Evolutionary conservation across 78 protist genomes (phyloP).

Genomic region (Cyanophora paradoxa): DNA sequence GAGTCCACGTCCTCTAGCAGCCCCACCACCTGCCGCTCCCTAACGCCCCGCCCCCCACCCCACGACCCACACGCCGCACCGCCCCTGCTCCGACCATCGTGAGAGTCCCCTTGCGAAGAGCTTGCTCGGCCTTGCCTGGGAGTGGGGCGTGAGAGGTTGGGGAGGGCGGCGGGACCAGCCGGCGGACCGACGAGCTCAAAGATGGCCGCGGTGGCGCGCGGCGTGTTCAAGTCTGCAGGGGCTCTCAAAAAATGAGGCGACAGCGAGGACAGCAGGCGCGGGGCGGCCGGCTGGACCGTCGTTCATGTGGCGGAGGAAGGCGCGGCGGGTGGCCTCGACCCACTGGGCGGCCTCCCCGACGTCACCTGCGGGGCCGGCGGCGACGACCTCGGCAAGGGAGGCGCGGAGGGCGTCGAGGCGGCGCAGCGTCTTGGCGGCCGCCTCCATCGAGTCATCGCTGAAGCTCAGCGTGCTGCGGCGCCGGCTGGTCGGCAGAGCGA

Average conservation of each 20-base stretch:
- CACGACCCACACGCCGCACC: neutral
- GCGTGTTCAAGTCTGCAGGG: conserved; percentile 2
- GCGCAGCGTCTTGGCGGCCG: conserved; percentile 2
- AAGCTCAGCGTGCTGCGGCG: neutral
- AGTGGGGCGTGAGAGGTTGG: no score
- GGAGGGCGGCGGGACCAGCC: neutral
- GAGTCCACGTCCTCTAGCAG: neutral
- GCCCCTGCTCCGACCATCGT: neutral
- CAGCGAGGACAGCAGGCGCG: neutral
- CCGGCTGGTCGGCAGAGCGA: neutral
- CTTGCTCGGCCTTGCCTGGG: neutral
- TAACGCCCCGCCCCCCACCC: neutral
- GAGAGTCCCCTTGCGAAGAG: neutral
- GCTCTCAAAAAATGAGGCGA: neutral
- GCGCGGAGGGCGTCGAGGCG: neutral
- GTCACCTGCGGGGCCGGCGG: neutral
- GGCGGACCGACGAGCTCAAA: conserved; percentile 1
- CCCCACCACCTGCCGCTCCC: conserved; percentile 8
- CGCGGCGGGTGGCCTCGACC: no score
- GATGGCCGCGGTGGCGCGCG: conserved; percentile 18
- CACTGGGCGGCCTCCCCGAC: neutral
- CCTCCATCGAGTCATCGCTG: neutral
- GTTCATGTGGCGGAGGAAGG: no score
- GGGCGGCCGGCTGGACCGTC: neutral
- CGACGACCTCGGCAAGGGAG: neutral